Conservation (phyloP, 1,139 yeast genomes). For the Hansenula anomala region DNA sequence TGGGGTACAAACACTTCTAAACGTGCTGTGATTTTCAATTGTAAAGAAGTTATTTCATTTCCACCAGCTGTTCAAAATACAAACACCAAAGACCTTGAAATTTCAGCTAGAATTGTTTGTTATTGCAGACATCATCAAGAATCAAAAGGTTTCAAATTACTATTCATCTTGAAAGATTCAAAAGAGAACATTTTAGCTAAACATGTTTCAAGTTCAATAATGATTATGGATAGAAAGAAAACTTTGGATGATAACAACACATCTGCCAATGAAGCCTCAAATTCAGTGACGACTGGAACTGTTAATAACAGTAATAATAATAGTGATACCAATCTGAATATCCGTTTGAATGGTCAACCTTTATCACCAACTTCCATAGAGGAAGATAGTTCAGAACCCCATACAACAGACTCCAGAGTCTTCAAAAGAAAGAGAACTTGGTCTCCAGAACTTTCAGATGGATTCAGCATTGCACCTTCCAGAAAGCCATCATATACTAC, state of each 20-base stretch:
- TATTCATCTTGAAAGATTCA: slow-evolving; percentile 64
- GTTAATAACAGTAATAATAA: not conserved
- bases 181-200: slow-evolving; percentile 65
- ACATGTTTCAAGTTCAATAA: slow-evolving; percentile 65
- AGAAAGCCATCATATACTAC: slow-evolving; percentile 19
- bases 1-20: slow-evolving; percentile 73
- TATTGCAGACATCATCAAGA: slow-evolving; percentile 95
- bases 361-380: slow-evolving; percentile 63
- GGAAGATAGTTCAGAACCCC: slow-evolving; percentile 61
- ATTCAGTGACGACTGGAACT: slow-evolving; percentile 8
- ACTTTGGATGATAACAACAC: slow-evolving; percentile 9
- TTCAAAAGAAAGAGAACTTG: slow-evolving; percentile 36
- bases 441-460: slow-evolving; percentile 25
- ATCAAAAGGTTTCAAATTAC: slow-evolving; percentile 66
- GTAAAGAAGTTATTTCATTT: slow-evolving; percentile 78
- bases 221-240: slow-evolving; percentile 87
- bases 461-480: slow-evolving; percentile 22
- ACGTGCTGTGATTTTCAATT: slow-evolving; percentile 84
- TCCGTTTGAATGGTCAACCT: slow-evolving; percentile 12
- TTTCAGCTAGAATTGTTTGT: slow-evolving; percentile 86
- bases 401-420: slow-evolving; percentile 33
- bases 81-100: slow-evolving; percentile 48
- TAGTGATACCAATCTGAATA: slow-evolving; percentile 1
- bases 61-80: slow-evolving; percentile 38
- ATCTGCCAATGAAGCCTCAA: slow-evolving; percentile 8